Conservation (phyloP, 2,329 filamentous ascomycete species). For the Colletotrichum melonis region DNA sequence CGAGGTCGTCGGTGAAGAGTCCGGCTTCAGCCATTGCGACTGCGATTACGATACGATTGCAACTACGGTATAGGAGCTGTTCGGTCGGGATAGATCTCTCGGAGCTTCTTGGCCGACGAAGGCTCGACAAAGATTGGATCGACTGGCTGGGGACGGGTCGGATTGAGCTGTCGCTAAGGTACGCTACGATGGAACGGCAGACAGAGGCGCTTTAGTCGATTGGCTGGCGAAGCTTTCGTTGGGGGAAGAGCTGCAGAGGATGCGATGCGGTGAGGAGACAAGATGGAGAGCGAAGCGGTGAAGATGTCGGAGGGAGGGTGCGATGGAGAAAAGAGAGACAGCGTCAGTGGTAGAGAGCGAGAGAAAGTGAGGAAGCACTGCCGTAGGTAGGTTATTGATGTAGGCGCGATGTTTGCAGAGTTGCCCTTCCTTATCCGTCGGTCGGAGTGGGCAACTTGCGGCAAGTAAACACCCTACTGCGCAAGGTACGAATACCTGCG, state of each 20-base stretch:
- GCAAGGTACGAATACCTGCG: no score
- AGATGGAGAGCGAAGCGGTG: constrained; percentile 23
- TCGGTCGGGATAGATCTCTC: neutral
- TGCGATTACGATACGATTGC: neutral
- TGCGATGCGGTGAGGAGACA: constrained; percentile 1
- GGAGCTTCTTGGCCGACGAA: neutral
- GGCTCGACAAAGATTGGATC: neutral
- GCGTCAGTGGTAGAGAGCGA: neutral
- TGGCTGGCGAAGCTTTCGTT: constrained; percentile 28
- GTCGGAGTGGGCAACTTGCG: constrained; percentile 6
- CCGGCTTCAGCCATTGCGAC: constrained; percentile 55
- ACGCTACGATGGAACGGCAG: neutral
- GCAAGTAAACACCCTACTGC: neutral
- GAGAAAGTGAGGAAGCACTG: neutral
- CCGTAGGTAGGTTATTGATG: neutral
- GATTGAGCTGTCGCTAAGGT: neutral
- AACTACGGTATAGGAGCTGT: neutral
- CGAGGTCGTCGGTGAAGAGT: constrained; percentile 82
- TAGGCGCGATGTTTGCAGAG: constrained; percentile 27
- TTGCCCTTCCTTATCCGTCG: constrained; percentile 14
- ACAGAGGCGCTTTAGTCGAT: neutral
- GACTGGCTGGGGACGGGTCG: neutral
- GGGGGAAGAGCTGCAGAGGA: constrained; percentile 1
- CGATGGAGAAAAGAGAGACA: neutral
- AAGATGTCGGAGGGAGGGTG: neutral